Evolutionary conservation across 495 filamentous ascomycete genomes (phyloP), one percentile per base, ranked within the genome.

Genomic region (Aspergillus avenaceus): DNA sequence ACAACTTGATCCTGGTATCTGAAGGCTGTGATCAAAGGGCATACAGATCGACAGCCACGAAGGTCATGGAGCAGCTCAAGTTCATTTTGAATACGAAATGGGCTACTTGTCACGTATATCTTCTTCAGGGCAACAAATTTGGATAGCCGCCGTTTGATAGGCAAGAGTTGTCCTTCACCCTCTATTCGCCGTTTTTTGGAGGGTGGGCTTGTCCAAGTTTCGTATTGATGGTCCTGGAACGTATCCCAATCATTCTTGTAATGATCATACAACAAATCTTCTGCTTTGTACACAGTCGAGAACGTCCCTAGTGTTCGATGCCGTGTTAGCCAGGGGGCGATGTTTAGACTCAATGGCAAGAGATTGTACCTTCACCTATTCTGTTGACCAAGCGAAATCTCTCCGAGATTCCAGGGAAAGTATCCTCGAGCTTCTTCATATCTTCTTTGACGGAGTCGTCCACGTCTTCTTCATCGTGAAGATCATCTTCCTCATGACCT

Each of bases 241-340:
- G 86, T 56, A 58, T 97, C 90, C 93, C 93, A 97, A 41, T 83
- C 78, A 66, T 97, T 97, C 32, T 85, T 69, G 69, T 89, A 95
- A 37, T 78, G 65, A 44, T 95, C 79, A 61, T 97, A 96, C 22
- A 82, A 75, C n/a, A 97, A 71, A 64, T 99, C 95, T 68, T 99
- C 93, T 27, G 93, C 93, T 65, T 97, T 97, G 71, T 97, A 99
- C 0, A 99, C 93, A 9, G 92, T 97, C 0, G 92, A 97, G 60
- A 99, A 99, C 14, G 93, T 99, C 28, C 91, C 88, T 92, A 49
- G 51, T 49, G 42, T 5, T 5, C 4, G 12, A 52, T 12, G 23
- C 16, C 21, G 8, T 45, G 47, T 67, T 34, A 57, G 55, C 41
- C 4, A 48, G 12, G 26, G 9, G 19, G 36, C 21, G 24, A 40